Base-by-base conservation (phyloP, 768 basidiomycete genomes). In the Tricholoma sp. region DNA sequence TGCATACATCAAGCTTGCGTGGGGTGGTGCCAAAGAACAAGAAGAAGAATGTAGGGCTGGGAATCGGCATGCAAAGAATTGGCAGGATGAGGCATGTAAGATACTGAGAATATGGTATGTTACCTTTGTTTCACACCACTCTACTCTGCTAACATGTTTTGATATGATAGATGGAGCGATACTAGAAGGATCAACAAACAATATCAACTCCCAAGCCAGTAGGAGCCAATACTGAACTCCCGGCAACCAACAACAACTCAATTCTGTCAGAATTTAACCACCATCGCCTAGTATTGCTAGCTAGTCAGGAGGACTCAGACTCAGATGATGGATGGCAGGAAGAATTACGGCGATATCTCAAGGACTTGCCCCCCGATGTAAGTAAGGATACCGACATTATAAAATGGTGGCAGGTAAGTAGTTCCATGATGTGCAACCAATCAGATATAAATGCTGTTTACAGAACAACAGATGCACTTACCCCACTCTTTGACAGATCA, bases 11-110 rank as follows among this genome's bases (percentile, higher is more conserved):
- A 41, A 65, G 39, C n/a, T 61, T 28, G 42, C 45, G 2, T 69
- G 70, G 68, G 68, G 68, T 34, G 63, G 71, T 2, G 53, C 56
- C 0, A 48, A 61, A 1, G 69, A 72, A 48, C 66, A 69, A 29
- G 57, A 37, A 7, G 59, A 29, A 2, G 59, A 62, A 50, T 50
- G 34, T 3, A 41, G 11, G 24, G 58, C 28, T 9, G 61, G 61
- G 4, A 64, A 64, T 52, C 33, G 3, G 2, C 2, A 62, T 33
- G 61, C 65, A 24, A 64, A 64, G 50, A 57, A 64, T 28, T 66
- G 65, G 63, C 63, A 64, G 37, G 63, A 61, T 17, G 61, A 62
- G 44, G 58, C 62, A 4, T n/a, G 39, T 13, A 53, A 62, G 31
- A 62, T 63, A 17, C 9, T 62, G 18, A 47, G 45, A 10, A 33